A percentile compares a stretch with the other conserved stretches of the same genome.
Evolutionary conservation across 495 filamentous ascomycete species (phyloP).

Genomic region (Bryoglossum gracile): DNA sequence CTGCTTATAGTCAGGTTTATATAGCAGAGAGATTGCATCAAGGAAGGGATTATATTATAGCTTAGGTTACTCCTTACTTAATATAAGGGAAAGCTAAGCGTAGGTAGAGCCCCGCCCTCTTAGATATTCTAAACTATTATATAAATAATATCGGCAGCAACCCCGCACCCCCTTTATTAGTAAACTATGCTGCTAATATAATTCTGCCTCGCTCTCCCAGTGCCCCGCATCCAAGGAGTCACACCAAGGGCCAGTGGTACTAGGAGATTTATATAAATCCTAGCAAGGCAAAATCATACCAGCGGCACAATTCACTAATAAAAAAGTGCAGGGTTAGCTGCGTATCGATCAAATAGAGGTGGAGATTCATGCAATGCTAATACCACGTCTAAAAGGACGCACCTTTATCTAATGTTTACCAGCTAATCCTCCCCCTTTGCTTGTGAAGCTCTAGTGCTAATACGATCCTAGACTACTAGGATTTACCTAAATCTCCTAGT

Average conservation of each 20-base stretch:
- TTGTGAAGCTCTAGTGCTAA: too few species aligned
- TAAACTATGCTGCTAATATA: not conserved
- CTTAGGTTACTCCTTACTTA: slow-evolving; percentile 10
- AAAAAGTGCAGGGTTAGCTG: too few species aligned
- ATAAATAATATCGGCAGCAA: slow-evolving; percentile 14
- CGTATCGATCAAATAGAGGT: too few species aligned
- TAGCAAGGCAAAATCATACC: not conserved
- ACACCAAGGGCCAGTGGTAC: too few species aligned
- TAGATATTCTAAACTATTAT: slow-evolving; percentile 11
- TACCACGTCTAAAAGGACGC: too few species aligned
- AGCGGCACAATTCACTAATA: not conserved
- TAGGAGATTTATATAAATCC: not conserved
- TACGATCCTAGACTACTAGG: not conserved
- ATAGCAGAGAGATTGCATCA: slow-evolving; percentile 14
- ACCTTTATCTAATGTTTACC: not conserved
- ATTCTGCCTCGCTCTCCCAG: not conserved
- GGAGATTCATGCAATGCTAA: too few species aligned
- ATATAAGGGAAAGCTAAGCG: slow-evolving; percentile 14
- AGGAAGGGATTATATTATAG: slow-evolving; percentile 18
- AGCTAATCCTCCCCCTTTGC: not conserved
- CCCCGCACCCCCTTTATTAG: slow-evolving; percentile 14
- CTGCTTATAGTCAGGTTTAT: slow-evolving; percentile 14
- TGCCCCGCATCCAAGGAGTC: too few species aligned
- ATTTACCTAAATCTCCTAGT: slow-evolving; percentile 2
- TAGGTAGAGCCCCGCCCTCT: slow-evolving; percentile 9